Conservation (phyloP, 2,329 filamentous ascomycete genomes). For the Periconia sp. region DNA sequence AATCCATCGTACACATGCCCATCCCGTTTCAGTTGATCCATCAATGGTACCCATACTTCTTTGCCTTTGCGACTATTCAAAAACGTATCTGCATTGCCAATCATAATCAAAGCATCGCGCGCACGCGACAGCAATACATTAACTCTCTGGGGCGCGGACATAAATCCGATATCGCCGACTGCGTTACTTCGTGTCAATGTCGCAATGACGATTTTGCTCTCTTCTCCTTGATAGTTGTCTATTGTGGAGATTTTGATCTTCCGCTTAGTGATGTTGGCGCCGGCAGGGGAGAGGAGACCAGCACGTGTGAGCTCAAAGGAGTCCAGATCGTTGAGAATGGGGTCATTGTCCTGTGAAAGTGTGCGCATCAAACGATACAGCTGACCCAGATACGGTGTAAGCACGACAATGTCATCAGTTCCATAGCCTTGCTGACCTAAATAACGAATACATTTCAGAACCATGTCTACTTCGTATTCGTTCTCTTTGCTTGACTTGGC, state of each 20-base stretch:
- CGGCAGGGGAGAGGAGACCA: slow-evolving; percentile 60
- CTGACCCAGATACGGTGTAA: slow-evolving; percentile 75
- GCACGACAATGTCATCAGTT: slow-evolving; percentile 64
- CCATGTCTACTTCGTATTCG: slow-evolving; percentile 65
- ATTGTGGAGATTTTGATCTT: slow-evolving; percentile 68
- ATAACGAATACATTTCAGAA: slow-evolving; percentile 66
- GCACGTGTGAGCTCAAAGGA: slow-evolving; percentile 63
- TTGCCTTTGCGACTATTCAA: slow-evolving; percentile 60
- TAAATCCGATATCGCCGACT: slow-evolving; percentile 68
- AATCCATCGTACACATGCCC: slow-evolving; percentile 48
- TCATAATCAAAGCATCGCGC: slow-evolving; percentile 65
- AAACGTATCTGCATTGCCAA: slow-evolving; percentile 71
- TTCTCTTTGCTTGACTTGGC: slow-evolving; percentile 63
- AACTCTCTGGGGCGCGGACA: slow-evolving; percentile 64
- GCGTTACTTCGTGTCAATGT: slow-evolving; percentile 69
- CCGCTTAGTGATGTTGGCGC: slow-evolving; percentile 54
- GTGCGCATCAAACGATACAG: slow-evolving; percentile 58
- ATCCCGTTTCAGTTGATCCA: slow-evolving; percentile 56
- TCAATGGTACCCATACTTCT: slow-evolving; percentile 59
- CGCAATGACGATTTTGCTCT: slow-evolving; percentile 70
- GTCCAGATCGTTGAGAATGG: slow-evolving; percentile 69
- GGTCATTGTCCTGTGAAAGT: slow-evolving; percentile 61
- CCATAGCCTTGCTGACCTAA: slow-evolving; percentile 72
- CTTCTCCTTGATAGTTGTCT: slow-evolving; percentile 79
- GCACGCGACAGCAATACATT: slow-evolving; percentile 73